Evolutionary conservation across 1,284 basidiomycete species (phyloP).

Genomic region (Sparassis latifolia): DNA sequence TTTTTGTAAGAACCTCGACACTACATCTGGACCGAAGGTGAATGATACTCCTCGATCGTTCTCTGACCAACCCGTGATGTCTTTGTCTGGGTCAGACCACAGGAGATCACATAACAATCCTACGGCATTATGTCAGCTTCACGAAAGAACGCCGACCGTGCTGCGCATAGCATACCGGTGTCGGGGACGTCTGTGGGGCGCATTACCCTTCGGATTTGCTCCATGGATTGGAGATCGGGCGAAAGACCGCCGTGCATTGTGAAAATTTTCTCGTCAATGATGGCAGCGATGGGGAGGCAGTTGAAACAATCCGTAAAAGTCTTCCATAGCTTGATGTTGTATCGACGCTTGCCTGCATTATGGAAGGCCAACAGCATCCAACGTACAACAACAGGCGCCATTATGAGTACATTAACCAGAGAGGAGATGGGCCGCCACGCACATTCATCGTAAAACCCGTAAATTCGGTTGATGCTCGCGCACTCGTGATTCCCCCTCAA

Average conservation of each 20-base stretch:
- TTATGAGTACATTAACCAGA: background rate
- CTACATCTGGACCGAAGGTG: constrained; percentile 98
- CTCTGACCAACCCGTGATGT: constrained; percentile 99
- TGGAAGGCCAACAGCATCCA: background rate
- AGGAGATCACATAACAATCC: constrained; percentile 94
- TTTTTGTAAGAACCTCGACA: constrained; percentile 96
- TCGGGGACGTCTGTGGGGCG: constrained; percentile 98
- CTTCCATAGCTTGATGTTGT: constrained; percentile 98
- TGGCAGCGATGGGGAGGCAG: constrained; percentile 91
- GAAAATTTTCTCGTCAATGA: constrained; percentile 97
- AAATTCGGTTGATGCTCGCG: constrained; percentile 92
- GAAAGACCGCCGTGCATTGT: constrained; percentile 92
- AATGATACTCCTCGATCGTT: constrained; percentile 98
- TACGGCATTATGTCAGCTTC: constrained; percentile 17
- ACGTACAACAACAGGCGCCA: too few relatives aligned
- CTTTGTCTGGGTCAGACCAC: constrained; percentile 99
- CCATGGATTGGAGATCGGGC: constrained; percentile 98
- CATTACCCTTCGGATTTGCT: constrained; percentile 99
- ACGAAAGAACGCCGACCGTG: background rate
- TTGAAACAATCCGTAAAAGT: constrained; percentile 98
- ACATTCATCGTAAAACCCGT: constrained; percentile 98
- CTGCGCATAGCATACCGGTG: constrained; percentile 60
- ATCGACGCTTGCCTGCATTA: constrained; percentile 83
- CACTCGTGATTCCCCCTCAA: constrained; percentile 93
- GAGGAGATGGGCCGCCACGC: constrained; percentile 26